Percentiles rank a stretch among this genome's conserved stretches.
Evolutionary conservation across 2,329 filamentous ascomycete genomes (phyloP).

Genomic region (Daldinia eschscholtzii): DNA sequence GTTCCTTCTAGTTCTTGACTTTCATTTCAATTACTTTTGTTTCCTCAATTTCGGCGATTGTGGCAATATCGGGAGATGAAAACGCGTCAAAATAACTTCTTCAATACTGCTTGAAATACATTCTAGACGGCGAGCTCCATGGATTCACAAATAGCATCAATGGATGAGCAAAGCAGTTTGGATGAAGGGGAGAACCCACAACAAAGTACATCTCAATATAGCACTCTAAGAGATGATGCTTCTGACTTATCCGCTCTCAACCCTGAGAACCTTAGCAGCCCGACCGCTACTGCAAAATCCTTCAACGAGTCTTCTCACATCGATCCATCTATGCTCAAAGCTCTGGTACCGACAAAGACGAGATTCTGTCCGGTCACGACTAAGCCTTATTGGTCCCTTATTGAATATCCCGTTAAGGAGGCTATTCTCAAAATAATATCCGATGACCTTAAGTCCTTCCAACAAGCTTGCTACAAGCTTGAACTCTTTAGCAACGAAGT

Average conservation of each 20-base stretch:
- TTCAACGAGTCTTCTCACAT: background rate
- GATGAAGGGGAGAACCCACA: background rate
- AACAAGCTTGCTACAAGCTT: conserved; percentile 4
- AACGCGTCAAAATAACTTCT: background rate
- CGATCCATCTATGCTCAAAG: background rate
- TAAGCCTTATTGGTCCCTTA: conserved; percentile 4
- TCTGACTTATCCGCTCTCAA: background rate
- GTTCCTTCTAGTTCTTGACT: background rate
- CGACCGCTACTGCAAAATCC: background rate
- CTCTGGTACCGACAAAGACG: background rate
- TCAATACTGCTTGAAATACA: background rate
- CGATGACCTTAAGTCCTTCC: conserved; percentile 9
- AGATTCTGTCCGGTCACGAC: background rate
- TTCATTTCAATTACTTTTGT: background rate
- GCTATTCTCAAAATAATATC: conserved; percentile 14
- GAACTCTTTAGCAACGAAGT: conserved; percentile 5
- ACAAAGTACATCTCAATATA: background rate
- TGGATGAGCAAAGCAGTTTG: background rate
- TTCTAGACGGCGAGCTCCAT: background rate
- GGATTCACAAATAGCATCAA: background rate
- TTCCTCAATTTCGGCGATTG: background rate
- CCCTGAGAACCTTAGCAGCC: too few species aligned
- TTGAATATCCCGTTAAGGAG: conserved; percentile 17
- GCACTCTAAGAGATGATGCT: background rate
- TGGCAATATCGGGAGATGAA: background rate